Percentiles rank a stretch among this genome's conserved stretches.
These are phyloP conservation scores for Hansenula sp. DNA, from an alignment of 1,139 yeast species.

Conservation along the genomic window DNA sequence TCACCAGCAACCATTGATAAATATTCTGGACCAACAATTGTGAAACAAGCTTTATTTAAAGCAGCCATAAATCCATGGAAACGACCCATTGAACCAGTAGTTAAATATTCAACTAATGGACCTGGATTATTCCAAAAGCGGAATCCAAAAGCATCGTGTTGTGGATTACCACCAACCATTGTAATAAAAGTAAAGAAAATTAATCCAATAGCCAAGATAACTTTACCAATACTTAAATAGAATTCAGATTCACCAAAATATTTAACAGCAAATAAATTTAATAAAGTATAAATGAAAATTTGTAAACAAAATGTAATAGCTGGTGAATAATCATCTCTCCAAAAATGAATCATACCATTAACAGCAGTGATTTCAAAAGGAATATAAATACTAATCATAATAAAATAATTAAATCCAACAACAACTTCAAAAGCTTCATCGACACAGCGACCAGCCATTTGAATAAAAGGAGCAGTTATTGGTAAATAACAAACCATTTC, in stretches of 20 bases:
- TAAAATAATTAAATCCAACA: slow-evolving; percentile 72
- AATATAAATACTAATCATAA: slow-evolving; percentile 62
- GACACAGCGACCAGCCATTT: slow-evolving; percentile 49
- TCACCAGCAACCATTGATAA: slow-evolving; percentile 47
- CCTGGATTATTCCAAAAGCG: slow-evolving; percentile 61
- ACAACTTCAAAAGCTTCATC: slow-evolving; percentile 72
- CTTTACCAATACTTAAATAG: slow-evolving; percentile 50
- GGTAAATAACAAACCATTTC: slow-evolving; percentile 82
- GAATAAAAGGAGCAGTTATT: slow-evolving; percentile 52
- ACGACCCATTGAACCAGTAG: slow-evolving; percentile 47
- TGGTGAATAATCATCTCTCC: slow-evolving; percentile 48
- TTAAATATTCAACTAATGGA: slow-evolving; percentile 44
- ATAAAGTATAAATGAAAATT: slow-evolving; percentile 34
- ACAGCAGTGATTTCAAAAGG: slow-evolving; percentile 82
- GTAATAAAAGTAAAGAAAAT: slow-evolving; percentile 66
- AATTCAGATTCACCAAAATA: slow-evolving; percentile 52
- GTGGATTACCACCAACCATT: slow-evolving; percentile 82
- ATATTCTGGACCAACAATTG: slow-evolving; percentile 80
- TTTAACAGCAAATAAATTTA: slow-evolving; percentile 46
- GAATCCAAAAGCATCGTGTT: slow-evolving; percentile 61
- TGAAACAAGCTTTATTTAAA: slow-evolving; percentile 56
- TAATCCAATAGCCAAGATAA: slow-evolving; percentile 64
- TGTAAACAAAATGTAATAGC: slow-evolving; percentile 55
- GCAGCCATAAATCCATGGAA: slow-evolving; percentile 66
- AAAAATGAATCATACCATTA: slow-evolving; percentile 53